A percentile compares a stretch with the other conserved stretches of the same genome.
phyloP scores from a whole-genome alignment of 2,329 filamentous ascomycete genomes.

The Botrytis squamosa region DNA sequence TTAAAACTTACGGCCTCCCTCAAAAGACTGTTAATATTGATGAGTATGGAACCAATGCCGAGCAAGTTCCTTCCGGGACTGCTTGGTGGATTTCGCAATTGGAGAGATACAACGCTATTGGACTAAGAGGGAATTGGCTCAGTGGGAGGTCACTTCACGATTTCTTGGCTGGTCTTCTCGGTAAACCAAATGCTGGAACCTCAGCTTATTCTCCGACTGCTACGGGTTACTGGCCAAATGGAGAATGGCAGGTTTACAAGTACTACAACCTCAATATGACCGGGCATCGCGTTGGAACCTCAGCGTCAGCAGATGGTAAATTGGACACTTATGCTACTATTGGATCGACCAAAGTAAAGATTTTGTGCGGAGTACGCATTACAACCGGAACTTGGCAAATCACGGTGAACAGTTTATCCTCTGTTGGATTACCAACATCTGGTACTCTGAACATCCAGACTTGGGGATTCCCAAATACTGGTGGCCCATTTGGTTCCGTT shows the following conservation, averaged over 20 bases:
- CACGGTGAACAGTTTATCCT: conserved; percentile 27
- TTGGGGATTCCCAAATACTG: conserved; percentile 34
- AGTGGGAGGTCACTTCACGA: conserved; percentile 24
- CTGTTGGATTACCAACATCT: conserved; percentile 28
- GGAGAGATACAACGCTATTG: conserved; percentile 26
- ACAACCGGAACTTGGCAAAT: conserved; percentile 32
- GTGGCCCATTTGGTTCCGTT: conserved; percentile 29
- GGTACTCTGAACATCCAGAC: conserved; percentile 32
- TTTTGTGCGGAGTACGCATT: conserved; percentile 29
- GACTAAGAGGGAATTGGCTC: conserved; percentile 29
- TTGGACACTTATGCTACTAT: conserved; percentile 32
- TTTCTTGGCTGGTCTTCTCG: conserved; percentile 30
- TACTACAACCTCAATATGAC: conserved; percentile 49
- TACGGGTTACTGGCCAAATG: conserved; percentile 43
- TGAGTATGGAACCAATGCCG: conserved; percentile 25
- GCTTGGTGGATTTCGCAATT: conserved; percentile 29
- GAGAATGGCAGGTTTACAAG: conserved; percentile 49
- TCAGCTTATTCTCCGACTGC: conserved; percentile 26
- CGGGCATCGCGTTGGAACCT: conserved; percentile 42
- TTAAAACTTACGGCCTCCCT: conserved; percentile 26
- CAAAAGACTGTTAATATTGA: conserved; percentile 27
- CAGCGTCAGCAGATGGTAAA: conserved; percentile 33
- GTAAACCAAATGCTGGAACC: conserved; percentile 26
- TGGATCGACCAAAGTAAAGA: conserved; percentile 26
- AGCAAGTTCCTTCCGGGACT: conserved; percentile 25